A percentile compares a stretch with the other conserved stretches of the same genome.
Evolutionary conservation across 2,329 filamentous ascomycete species (phyloP).

Genomic region (Aspergillus awamori): DNA sequence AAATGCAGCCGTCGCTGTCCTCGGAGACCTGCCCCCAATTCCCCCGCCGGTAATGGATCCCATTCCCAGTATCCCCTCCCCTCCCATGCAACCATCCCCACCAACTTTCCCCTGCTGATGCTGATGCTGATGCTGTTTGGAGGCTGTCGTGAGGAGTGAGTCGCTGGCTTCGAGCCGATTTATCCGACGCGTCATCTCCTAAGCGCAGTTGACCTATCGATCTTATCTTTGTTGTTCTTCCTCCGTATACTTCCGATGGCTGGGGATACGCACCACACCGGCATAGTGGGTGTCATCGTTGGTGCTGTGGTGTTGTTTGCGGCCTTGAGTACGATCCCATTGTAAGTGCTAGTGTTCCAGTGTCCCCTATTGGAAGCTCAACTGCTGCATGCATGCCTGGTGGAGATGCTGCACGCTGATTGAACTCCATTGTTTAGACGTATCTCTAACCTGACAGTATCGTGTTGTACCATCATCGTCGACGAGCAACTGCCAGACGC

Average conservation of each 20-base stretch:
- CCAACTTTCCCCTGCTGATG: background rate
- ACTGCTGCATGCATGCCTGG: constrained; percentile 4
- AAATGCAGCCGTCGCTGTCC: constrained; percentile 10
- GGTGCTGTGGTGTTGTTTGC: constrained; percentile 33
- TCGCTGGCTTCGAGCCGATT: constrained; percentile 14
- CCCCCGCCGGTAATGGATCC: constrained; percentile 10
- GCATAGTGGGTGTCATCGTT: constrained; percentile 35
- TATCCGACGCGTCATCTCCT: constrained; percentile 18
- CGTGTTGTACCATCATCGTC: background rate
- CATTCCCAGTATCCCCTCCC: background rate
- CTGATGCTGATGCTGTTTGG: background rate
- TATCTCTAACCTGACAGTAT: background rate
- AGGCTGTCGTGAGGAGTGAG: background rate
- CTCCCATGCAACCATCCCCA: background rate
- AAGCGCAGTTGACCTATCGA: constrained; percentile 16
- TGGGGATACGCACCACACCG: constrained; percentile 13
- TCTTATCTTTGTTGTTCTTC: constrained; percentile 17
- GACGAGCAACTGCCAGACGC: constrained; percentile 13
- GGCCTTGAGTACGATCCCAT: constrained; percentile 33
- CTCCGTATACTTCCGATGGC: constrained; percentile 10
- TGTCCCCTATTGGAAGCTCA: background rate
- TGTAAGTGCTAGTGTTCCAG: constrained; percentile 33
- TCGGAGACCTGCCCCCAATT: background rate
- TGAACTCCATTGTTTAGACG: background rate
- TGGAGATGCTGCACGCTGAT: background rate